phyloP scores from a whole-genome alignment of 306 rosid genomes.

The Acmispon strigosus region DNA sequence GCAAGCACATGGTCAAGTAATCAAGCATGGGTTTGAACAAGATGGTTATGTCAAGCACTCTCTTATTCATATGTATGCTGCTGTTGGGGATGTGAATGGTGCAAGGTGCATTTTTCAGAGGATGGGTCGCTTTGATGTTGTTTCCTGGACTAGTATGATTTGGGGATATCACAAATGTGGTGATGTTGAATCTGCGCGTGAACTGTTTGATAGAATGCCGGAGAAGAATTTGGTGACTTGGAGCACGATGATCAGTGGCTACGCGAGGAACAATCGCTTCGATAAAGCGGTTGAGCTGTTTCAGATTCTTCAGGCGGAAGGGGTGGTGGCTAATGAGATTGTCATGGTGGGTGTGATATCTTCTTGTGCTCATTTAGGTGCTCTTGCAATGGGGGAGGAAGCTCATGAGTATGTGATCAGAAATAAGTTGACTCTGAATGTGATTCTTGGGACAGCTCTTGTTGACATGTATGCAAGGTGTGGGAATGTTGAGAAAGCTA shows the following conservation, averaged over 20 bases:
- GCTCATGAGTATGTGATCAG: slow-evolving; percentile 32
- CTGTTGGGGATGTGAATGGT: slow-evolving; percentile 22
- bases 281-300: slow-evolving; percentile 28
- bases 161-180: slow-evolving; percentile 25
- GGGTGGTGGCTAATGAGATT: slow-evolving; percentile 38
- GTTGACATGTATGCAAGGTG: slow-evolving; percentile 45
- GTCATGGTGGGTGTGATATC: slow-evolving; percentile 42
- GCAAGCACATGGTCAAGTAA: slow-evolving; percentile 31
- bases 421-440: slow-evolving; percentile 26
- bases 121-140: slow-evolving; percentile 24
- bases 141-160: slow-evolving; percentile 38
- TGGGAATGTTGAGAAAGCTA: slow-evolving; percentile 38
- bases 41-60: slow-evolving; percentile 30
- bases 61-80: slow-evolving; percentile 33
- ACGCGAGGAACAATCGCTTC: slow-evolving; percentile 22
- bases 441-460: slow-evolving; percentile 38
- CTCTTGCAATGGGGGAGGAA: slow-evolving; percentile 30
- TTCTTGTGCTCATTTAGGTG: slow-evolving; percentile 47
- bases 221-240: slow-evolving; percentile 40
- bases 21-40: slow-evolving; percentile 26
- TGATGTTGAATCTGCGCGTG: slow-evolving; percentile 31
- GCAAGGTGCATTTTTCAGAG: slow-evolving; percentile 23
- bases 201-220: slow-evolving; percentile 33
- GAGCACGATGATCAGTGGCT: slow-evolving; percentile 40
- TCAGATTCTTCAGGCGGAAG: slow-evolving; percentile 22